A percentile compares a stretch with the other conserved stretches of the same genome.
phyloP scores from a whole-genome alignment of 116 monocot species.

The Zostera marina region DNA sequence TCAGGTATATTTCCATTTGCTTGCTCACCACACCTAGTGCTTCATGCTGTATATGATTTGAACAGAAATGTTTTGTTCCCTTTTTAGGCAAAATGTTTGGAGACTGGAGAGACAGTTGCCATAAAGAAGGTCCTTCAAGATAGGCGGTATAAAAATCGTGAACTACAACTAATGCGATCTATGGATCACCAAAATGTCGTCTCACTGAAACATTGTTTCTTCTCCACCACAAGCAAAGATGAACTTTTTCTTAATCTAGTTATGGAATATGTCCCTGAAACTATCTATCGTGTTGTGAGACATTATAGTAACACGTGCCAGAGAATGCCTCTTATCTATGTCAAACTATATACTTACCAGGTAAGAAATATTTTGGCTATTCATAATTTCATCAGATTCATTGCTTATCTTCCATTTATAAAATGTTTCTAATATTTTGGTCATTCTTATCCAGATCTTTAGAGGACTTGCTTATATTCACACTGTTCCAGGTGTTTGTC shows the following conservation, averaged over 20 bases:
- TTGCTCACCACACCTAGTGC: not conserved
- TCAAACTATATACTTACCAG: constrained; percentile 67
- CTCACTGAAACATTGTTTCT: constrained; percentile 16
- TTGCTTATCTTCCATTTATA: not conserved
- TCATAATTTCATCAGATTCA: not conserved
- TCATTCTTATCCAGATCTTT: constrained; percentile 39
- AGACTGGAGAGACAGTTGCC: constrained; percentile 26
- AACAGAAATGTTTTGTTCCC: not conserved
- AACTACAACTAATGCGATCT: constrained; percentile 13
- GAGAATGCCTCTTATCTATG: constrained; percentile 58
- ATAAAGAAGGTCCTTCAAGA: constrained; percentile 29
- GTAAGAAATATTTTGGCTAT: constrained; percentile 5
- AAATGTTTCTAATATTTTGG: not conserved
- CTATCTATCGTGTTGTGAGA: constrained; percentile 15
- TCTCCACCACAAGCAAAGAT: constrained; percentile 19
- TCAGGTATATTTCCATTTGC: constrained; percentile 26
- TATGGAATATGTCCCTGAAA: constrained; percentile 22
- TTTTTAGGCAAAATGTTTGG: constrained; percentile 22
- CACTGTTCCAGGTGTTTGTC: constrained; percentile 71
- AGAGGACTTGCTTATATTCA: constrained; percentile 82
- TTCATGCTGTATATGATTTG: not conserved
- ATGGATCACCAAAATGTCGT: constrained; percentile 18
- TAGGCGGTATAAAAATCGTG: constrained; percentile 19
- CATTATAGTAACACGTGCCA: constrained; percentile 17
- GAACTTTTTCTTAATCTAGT: constrained; percentile 23